These are phyloP conservation scores for Chlamydomonas reinhardtii DNA, from an alignment of 163 green algal species.

Conservation along the genomic window DNA sequence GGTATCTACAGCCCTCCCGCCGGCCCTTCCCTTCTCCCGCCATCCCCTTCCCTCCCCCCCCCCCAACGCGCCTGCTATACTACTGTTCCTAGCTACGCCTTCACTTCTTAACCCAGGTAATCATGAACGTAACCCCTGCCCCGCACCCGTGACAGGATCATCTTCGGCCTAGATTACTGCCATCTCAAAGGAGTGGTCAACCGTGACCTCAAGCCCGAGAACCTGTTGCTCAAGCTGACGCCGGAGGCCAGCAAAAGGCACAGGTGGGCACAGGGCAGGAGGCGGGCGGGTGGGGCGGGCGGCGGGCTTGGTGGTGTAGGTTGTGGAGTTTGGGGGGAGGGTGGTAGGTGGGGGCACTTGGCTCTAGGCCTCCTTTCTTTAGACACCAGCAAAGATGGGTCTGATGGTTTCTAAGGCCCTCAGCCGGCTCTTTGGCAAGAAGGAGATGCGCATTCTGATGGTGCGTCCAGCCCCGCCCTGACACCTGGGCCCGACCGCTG, in stretches of 20 bases:
- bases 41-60: no score
- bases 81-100: no score
- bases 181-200: conserved; percentile 68
- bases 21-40: no score
- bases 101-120: no score
- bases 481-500: background rate
- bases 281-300: no score
- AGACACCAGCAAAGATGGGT: conserved; percentile 80
- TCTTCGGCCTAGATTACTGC: conserved; percentile 83
- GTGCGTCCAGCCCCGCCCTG: conserved; percentile 64
- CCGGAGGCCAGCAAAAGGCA: conserved; percentile 40
- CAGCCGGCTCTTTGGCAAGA: conserved; percentile 92
- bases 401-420: conserved; percentile 97
- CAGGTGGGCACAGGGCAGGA: background rate
- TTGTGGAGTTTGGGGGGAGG: no score
- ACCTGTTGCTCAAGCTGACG: conserved; percentile 47
- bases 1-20: no score
- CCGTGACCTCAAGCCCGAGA: conserved; percentile 76
- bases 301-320: no score
- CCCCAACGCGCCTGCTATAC: no score
- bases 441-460: conserved; percentile 99
- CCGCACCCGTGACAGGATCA: conserved; percentile 58
- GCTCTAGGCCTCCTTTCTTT: background rate
- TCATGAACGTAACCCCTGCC: no score
- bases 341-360: background rate